A percentile compares a stretch with the other conserved stretches of the same genome.
phyloP scores from a whole-genome alignment of 495 filamentous ascomycete genomes.

The Talaromyces borbonicus region DNA sequence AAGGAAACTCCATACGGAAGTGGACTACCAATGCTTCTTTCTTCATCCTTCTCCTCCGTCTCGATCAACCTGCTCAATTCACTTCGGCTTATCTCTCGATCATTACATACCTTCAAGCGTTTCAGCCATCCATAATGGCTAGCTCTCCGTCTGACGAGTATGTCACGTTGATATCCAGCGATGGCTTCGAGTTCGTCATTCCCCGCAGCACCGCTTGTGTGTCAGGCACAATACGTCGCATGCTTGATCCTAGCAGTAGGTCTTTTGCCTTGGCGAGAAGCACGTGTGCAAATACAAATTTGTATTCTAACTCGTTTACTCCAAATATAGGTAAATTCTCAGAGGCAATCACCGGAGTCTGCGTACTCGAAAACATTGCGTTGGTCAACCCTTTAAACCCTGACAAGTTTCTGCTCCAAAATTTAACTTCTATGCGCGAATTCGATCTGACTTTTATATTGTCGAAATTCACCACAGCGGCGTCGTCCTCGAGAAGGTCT shows the following conservation, averaged over 20 bases:
- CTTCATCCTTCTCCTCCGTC: background rate
- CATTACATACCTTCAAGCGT: background rate
- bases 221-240: slow-evolving; percentile 69
- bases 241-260: slow-evolving; percentile 74
- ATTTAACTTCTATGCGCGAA: background rate
- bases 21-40: too few relatives aligned
- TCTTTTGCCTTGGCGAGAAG: too few relatives aligned
- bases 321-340: slow-evolving; percentile 50
- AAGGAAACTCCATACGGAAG: too few relatives aligned
- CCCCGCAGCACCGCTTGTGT: slow-evolving; percentile 65
- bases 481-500: slow-evolving; percentile 77
- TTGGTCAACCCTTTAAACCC: slow-evolving; percentile 27
- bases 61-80: background rate
- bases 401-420: slow-evolving; percentile 1
- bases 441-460: too few relatives aligned
- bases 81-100: background rate
- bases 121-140: background rate
- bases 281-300: slow-evolving; percentile 5
- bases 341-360: slow-evolving; percentile 57
- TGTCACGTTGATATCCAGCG: slow-evolving; percentile 76
- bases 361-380: slow-evolving; percentile 62
- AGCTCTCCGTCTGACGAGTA: slow-evolving; percentile 34
- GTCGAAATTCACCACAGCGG: too few relatives aligned
- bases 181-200: slow-evolving; percentile 83
- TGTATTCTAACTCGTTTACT: background rate